Base-by-base conservation (phyloP, 768 basidiomycete genomes). In the Mycena alexandri region DNA sequence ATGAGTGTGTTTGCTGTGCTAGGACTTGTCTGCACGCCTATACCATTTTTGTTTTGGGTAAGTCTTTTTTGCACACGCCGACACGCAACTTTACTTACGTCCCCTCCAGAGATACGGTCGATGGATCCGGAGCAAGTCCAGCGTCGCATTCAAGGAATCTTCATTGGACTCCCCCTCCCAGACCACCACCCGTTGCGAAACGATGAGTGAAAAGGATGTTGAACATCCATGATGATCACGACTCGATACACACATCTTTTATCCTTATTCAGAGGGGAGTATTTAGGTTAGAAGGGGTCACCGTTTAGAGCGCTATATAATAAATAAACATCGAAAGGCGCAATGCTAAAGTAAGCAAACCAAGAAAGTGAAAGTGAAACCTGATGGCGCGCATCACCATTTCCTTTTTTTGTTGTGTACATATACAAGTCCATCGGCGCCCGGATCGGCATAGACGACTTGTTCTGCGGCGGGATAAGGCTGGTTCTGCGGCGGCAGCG, bases 1-100 rank as follows among this genome's bases (percentile, higher is more conserved):
- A 82, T 84, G 81, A 84, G 81, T 67, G 77, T 89, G 10, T 89
- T 90, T 72, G 88, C 83, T 29, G 80, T 81, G 60, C 70, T 89
- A 46, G 79, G 86, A 14, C 77, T 85, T 12, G 77, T 76, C 2
- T 89, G 87, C 74, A 82, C 81, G 71, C 88, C 87, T 4, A 81
- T 90, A 50, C 89, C 88, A 4, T 77, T 86, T 34, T 72, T 89
- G 19, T 87, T 90, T 71, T 88, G 80, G 74, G 87, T 86, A 71
- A 70, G 87, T 81, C 19, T 41, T 5, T 29, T 53, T 24, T 55
- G 56, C 52, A 50, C 52, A 50, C 48, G 33, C 34, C 11, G 38
- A 16, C 34, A 12, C 50, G 19, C 60, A 46, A 62, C 36, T 69
- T 36, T 60, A 13, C 50, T 70, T 63, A 46, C 65, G 52, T 61